These are phyloP conservation scores for Choricystis sp. DNA, from an alignment of 139 green algal genomes.

Conservation along the genomic window DNA sequence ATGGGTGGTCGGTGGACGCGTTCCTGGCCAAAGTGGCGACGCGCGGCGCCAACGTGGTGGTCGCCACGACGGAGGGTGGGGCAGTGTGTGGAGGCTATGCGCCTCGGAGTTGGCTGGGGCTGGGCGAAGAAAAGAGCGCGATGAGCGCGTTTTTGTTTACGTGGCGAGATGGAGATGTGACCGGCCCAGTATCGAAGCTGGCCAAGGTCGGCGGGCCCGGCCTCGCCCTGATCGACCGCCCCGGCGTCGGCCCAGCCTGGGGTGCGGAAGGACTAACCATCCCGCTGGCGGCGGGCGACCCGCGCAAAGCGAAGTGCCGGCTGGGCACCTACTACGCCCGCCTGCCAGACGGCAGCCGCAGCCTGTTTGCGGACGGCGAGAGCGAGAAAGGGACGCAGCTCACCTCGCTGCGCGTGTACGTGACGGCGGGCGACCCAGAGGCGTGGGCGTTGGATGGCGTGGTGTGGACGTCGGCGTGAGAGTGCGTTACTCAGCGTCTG, in stretches of 20 bases:
- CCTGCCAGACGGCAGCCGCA: conserved; percentile 23
- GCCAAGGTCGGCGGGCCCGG: conserved; percentile 43
- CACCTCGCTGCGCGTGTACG: conserved; percentile 28
- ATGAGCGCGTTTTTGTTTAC: conserved; percentile 63
- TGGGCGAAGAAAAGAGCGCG: conserved; percentile 45
- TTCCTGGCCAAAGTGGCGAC: conserved; percentile 45
- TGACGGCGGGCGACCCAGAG: conserved; percentile 21
- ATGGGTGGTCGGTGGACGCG: conserved; percentile 39
- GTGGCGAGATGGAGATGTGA: conserved; percentile 35
- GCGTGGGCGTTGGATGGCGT: conserved; percentile 35
- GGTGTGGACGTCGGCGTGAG: conserved; percentile 13
- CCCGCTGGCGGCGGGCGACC: conserved; percentile 16
- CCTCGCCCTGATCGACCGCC: conserved; percentile 43
- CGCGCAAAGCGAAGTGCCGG: conserved; percentile 23
- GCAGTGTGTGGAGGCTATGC: conserved; percentile 58
- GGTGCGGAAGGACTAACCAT: conserved; percentile 51
- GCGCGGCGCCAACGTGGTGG: conserved; percentile 28
- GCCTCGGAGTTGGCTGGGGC: conserved; percentile 33
- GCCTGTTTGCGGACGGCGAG: conserved; percentile 33
- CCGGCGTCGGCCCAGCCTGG: conserved; percentile 33
- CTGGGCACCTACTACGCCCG: conserved; percentile 47
- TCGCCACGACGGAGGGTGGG: conserved; percentile 20
- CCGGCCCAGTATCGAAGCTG: conserved; percentile 44
- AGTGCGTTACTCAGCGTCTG: no score
- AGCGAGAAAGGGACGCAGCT: conserved; percentile 19